These are phyloP conservation scores for Saksenaea oblongispora DNA, from an alignment of 371 early-diverging fungal species.

Conservation along the genomic window DNA sequence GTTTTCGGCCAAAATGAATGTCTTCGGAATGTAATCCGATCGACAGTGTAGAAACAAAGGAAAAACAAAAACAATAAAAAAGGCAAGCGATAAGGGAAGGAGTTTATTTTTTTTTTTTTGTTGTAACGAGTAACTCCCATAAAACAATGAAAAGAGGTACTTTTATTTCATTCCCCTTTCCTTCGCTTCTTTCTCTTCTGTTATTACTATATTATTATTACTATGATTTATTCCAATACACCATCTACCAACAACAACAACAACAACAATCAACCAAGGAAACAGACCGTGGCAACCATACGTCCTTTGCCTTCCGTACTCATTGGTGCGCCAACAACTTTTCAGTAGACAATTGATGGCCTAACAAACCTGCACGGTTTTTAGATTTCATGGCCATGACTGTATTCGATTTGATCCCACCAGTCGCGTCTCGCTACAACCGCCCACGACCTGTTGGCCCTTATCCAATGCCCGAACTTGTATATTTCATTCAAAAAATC, in stretches of 20 bases:
- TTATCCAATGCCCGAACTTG: conserved; percentile 42
- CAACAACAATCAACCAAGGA: not conserved
- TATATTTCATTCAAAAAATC: conserved; percentile 48
- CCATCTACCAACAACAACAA: not conserved
- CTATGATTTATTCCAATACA: not conserved
- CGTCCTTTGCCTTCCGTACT: conserved; percentile 22
- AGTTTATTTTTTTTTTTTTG: not conserved
- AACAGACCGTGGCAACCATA: conserved; percentile 3
- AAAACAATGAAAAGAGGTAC: conserved; percentile 11
- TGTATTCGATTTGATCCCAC: conserved; percentile 19
- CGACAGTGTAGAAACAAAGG: not conserved
- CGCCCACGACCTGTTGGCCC: not conserved
- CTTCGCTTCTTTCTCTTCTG: conserved; percentile 1
- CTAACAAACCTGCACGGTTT: conserved; percentile 1
- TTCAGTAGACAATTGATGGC: not conserved
- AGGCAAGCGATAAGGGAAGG: conserved; percentile 1
- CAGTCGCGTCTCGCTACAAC: not conserved
- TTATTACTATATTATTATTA: not conserved
- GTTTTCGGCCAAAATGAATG: not conserved
- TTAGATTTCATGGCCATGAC: conserved; percentile 26
- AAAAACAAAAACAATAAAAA: conserved; percentile 2
- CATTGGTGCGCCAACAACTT: conserved; percentile 16
- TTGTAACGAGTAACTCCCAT: not conserved
- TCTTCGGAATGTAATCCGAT: not conserved
- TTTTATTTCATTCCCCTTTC: conserved; percentile 7